Percentiles rank a stretch among this genome's conserved stretches.
These are phyloP conservation scores for Ajuga reptans DNA, from an alignment of 305 asterid species.

Conservation along the genomic window DNA sequence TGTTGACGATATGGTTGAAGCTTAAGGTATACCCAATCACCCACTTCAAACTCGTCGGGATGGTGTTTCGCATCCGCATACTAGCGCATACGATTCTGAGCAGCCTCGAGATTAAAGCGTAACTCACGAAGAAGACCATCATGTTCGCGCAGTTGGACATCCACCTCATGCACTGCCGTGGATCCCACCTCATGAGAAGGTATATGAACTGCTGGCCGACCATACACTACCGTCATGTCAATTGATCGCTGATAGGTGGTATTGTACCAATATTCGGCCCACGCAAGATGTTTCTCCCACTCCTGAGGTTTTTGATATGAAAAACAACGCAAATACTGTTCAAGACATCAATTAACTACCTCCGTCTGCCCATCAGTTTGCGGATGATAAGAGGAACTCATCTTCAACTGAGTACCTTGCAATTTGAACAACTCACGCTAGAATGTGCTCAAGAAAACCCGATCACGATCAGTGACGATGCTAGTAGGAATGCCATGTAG, in stretches of 20 bases:
- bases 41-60: too few relatives aligned
- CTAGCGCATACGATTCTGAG: background rate
- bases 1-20: too few relatives aligned
- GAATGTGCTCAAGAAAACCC: too few relatives aligned
- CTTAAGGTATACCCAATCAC: too few relatives aligned
- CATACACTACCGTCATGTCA: background rate
- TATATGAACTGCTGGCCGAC: background rate
- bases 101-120: background rate
- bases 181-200: background rate
- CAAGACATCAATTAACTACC: too few relatives aligned
- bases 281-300: background rate
- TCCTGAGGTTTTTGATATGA: background rate
- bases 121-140: background rate
- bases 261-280: background rate
- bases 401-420: too few relatives aligned
- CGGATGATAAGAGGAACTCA: too few relatives aligned
- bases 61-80: too few relatives aligned
- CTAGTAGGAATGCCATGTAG: background rate
- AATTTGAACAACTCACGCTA: too few relatives aligned
- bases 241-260: background rate
- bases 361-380: too few relatives aligned
- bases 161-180: background rate
- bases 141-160: background rate
- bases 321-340: too few relatives aligned
- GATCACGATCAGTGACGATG: background rate